phyloP scores from a whole-genome alignment of 768 basidiomycete genomes.

The Pholiota microspora region DNA sequence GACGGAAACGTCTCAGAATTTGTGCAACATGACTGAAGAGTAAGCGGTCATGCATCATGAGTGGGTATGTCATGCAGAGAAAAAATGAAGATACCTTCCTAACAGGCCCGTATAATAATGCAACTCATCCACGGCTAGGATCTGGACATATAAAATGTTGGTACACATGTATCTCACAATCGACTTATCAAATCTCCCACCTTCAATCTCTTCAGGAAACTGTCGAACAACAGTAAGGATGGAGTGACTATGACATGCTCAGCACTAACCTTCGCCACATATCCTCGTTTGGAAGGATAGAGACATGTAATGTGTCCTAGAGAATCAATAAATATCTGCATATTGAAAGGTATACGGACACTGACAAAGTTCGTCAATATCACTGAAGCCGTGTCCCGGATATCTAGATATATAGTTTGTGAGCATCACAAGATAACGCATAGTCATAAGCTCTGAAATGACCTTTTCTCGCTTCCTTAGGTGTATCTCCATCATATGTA shows the following conservation, averaged over 20 bases:
- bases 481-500: constrained; percentile 90
- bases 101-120: constrained; percentile 84
- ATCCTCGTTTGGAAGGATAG: constrained; percentile 83
- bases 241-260: neutral
- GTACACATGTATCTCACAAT: neutral
- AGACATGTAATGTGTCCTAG: constrained; percentile 84
- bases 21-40: constrained; percentile 71
- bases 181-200: constrained; percentile 18
- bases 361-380: constrained; percentile 91
- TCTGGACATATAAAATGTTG: constrained; percentile 25
- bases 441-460: constrained; percentile 6
- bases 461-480: constrained; percentile 65
- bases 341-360: neutral
- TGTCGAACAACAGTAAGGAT: constrained; percentile 27
- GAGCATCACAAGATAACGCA: neutral
- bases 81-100: constrained; percentile 55
- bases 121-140: constrained; percentile 82
- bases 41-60: too few relatives aligned
- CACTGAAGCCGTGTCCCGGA: constrained; percentile 72
- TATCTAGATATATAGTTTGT: constrained; percentile 28
- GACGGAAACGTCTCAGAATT: constrained; percentile 71
- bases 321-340: neutral
- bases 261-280: constrained; percentile 64
- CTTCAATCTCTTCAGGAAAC: constrained; percentile 75
- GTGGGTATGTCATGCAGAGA: too few relatives aligned